These are phyloP conservation scores for Leccinum ponderosum DNA, from an alignment of 1,284 basidiomycete species.

Conservation along the genomic window DNA sequence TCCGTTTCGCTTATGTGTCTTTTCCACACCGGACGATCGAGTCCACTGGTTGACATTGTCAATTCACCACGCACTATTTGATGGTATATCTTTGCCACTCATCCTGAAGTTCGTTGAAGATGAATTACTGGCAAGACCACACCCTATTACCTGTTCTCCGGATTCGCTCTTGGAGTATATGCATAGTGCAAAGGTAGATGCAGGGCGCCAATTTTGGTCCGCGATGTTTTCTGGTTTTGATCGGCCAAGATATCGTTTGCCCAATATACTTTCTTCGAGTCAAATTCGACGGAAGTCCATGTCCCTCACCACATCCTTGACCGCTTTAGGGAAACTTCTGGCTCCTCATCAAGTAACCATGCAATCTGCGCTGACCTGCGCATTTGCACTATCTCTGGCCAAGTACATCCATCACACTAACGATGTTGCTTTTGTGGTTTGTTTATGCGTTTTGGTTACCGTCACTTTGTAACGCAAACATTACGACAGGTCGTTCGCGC, in stretches of 20 bases:
- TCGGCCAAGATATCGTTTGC: conserved; percentile 33
- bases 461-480: conserved; percentile 2
- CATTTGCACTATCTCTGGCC: conserved; percentile 39
- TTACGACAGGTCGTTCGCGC: conserved; percentile 45
- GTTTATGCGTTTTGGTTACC: conserved; percentile 17
- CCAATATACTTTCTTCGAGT: conserved; percentile 11
- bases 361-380: conserved; percentile 43
- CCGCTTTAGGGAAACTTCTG: conserved; percentile 36
- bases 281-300: conserved; percentile 20
- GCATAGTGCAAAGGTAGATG: conserved; percentile 26
- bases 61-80: conserved; percentile 50
- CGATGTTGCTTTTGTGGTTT: conserved; percentile 48
- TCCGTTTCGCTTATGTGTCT: conserved; percentile 39
- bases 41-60: conserved; percentile 38
- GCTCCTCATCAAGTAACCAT: conserved; percentile 42
- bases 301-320: conserved; percentile 30
- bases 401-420: conserved; percentile 25
- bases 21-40: conserved; percentile 13
- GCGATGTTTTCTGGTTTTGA: conserved; percentile 36
- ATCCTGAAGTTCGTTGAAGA: conserved; percentile 42
- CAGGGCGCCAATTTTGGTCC: conserved; percentile 42
- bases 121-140: conserved; percentile 27
- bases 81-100: conserved; percentile 45
- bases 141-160: conserved; percentile 23
- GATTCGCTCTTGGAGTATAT: conserved; percentile 38